These are phyloP conservation scores for Lactuca sativa DNA, from an alignment of 129 eudicot genomes.

Conservation along the genomic window DNA sequence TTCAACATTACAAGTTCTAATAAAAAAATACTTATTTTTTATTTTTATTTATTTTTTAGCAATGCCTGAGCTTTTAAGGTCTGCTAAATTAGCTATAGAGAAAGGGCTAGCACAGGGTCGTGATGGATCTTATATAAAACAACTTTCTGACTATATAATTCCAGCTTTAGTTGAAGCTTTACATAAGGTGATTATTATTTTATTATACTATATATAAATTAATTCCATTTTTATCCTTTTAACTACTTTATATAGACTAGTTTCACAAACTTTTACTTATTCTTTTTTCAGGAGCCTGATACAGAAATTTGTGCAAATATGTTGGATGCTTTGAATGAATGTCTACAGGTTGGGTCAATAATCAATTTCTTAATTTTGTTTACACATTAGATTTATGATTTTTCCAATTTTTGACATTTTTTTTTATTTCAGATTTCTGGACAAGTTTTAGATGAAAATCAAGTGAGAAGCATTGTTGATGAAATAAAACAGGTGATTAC, in stretches of 20 bases:
- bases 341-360: slow-evolving; percentile 65
- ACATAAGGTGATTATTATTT: slow-evolving; percentile 59
- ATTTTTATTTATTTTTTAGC: slow-evolving; percentile 40
- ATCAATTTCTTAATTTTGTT: neutral
- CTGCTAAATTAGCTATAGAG: slow-evolving; percentile 94
- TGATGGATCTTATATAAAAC: slow-evolving; percentile 83
- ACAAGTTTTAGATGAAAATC: slow-evolving; percentile 75
- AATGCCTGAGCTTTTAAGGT: slow-evolving; percentile 93
- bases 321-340: slow-evolving; percentile 94
- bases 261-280: neutral
- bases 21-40: neutral
- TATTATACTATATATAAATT: neutral
- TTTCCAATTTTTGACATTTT: neutral
- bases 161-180: slow-evolving; percentile 95
- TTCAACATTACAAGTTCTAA: neutral
- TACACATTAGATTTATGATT: neutral
- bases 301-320: slow-evolving; percentile 90
- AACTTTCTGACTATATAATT: slow-evolving; percentile 86
- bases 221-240: neutral
- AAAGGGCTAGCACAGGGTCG: slow-evolving; percentile 98
- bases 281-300: slow-evolving; percentile 87
- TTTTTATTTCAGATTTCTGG: slow-evolving; percentile 70
- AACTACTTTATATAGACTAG: neutral
- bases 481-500: slow-evolving; percentile 96
- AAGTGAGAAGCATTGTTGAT: slow-evolving; percentile 90